Evolutionary conservation across 2,329 filamentous ascomycete species (phyloP), one percentile per base, ranked within the genome.

Genomic region (Alternaria incomplexa): DNA sequence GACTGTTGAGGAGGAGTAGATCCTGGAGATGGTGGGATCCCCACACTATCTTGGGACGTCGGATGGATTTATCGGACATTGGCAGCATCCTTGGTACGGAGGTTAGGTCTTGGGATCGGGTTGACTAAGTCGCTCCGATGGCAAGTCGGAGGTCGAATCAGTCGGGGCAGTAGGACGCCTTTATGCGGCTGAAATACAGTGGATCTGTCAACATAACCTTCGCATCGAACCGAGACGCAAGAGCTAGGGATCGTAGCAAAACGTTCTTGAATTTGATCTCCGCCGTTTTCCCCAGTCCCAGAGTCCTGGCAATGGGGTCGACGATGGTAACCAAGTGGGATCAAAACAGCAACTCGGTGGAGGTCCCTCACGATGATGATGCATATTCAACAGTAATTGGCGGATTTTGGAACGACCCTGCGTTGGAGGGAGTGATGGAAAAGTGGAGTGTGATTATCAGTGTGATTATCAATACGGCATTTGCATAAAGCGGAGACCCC

Each of bases 211-310:
- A 22, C n/a, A 45, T 45, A 43, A 55, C 23, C 13, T 22, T 36
- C 59, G 23, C 30, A 20, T 53, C n/a, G 23, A 53, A 55, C 26
- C 28, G 54, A 52, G 45, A 58, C 54, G 22, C 22, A n/a, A 44
- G 40, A 52, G 55, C 46, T 47, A 44, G 11, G 40, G 40, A 62
- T 62, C 17, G 13, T 17, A 44, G 10, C 44, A 46, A 44, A 62
- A 28, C 26, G 43, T 36, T 8, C 32, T 58, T 26, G 47, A 47
- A 23, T 25, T 23, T 56, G 40, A 43, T 47, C 28, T 25, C 28
- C 26, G 55, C 28, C 54, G 59, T 58, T 61, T 58, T 47, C 55
- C 59, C 59, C 54, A 58, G 59, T 62, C 30, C 59, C 59, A 62
- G 47, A 22, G 40, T 53, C 40, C 59, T 58, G 59, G 59, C 45